Conservation (phyloP, 2,329 filamentous ascomycete species). For the Aspergillus niger region DNA sequence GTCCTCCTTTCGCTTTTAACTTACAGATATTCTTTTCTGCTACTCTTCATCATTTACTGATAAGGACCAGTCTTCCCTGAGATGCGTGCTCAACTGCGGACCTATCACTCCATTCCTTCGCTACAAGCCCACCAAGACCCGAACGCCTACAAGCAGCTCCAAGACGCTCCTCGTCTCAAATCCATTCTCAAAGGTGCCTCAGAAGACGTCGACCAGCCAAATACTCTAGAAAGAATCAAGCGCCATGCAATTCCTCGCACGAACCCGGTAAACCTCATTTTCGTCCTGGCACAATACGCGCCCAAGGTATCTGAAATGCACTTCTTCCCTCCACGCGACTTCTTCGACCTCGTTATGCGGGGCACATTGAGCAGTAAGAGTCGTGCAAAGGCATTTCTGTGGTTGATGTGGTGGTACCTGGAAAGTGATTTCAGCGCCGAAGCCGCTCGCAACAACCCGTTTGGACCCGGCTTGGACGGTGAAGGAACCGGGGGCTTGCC, state of each 20-base stretch:
- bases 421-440: constrained; percentile 93
- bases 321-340: constrained; percentile 81
- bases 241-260: constrained; percentile 70
- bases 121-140: constrained; percentile 93
- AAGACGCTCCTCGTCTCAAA: constrained; percentile 93
- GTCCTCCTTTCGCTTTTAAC: constrained; percentile 31
- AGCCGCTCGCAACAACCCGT: constrained; percentile 86
- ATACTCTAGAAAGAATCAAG: constrained; percentile 80
- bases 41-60: constrained; percentile 6
- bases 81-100: constrained; percentile 96
- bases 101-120: constrained; percentile 96
- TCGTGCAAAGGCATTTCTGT: constrained; percentile 84
- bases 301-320: constrained; percentile 91
- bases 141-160: constrained; percentile 95
- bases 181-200: constrained; percentile 96
- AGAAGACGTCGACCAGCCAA: constrained; percentile 85
- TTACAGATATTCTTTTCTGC: neutral
- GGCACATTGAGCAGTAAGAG: constrained; percentile 78
- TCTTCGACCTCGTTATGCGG: constrained; percentile 96
- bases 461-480: constrained; percentile 60
- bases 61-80: constrained; percentile 81
- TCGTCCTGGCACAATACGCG: constrained; percentile 86
- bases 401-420: constrained; percentile 99
- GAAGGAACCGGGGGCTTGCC: constrained; percentile 47
- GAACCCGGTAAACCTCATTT: constrained; percentile 96